Evolutionary conservation across 768 basidiomycete species (phyloP), one percentile per base, ranked within the genome.

Genomic region (Mycena epipterygia): DNA sequence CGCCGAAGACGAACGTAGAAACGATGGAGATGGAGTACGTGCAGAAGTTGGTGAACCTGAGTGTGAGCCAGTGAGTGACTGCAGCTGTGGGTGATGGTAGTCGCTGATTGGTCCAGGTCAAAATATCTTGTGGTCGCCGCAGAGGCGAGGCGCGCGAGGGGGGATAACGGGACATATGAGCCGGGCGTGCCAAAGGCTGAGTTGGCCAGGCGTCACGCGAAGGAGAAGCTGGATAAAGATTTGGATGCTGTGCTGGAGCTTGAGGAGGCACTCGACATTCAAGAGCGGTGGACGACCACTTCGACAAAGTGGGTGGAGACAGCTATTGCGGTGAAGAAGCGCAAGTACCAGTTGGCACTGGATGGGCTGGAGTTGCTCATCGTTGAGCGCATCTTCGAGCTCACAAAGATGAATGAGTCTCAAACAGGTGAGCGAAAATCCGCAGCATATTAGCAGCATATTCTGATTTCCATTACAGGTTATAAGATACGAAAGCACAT

Each of bases 291-390:
- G 76, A 61, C 33, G 9, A 61, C 68, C 1, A 56, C 30, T 16
- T 68, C 63, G 42, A 13, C 32, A 2, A 55, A 68, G 51, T 77
- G 76, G 75, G 19, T 58, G 41, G 32, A 5, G 8, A 62, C 68
- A 5, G 68, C 27, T 5, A 25, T 32, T n/a, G 48, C 65, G 12
- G 41, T 73, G 0, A 42, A 56, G 3, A 44, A 52, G 4, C 29
- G 8, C 52, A 67, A n/a, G n/a, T n/a, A n/a, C n/a, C n/a, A n/a
- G n/a, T n/a, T n/a, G n/a, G n/a, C n/a, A n/a, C n/a, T n/a, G n/a
- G n/a, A n/a, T n/a, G n/a, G n/a, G n/a, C n/a, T n/a, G n/a, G n/a
- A n/a, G n/a, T n/a, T n/a, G n/a, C n/a, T n/a, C n/a, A n/a, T n/a
- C n/a, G n/a, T n/a, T n/a, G n/a, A n/a, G n/a, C n/a, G n/a, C n/a